These are phyloP conservation scores for Apiospora kogelbergensis DNA, from an alignment of 2,329 filamentous ascomycete species.

Conservation along the genomic window DNA sequence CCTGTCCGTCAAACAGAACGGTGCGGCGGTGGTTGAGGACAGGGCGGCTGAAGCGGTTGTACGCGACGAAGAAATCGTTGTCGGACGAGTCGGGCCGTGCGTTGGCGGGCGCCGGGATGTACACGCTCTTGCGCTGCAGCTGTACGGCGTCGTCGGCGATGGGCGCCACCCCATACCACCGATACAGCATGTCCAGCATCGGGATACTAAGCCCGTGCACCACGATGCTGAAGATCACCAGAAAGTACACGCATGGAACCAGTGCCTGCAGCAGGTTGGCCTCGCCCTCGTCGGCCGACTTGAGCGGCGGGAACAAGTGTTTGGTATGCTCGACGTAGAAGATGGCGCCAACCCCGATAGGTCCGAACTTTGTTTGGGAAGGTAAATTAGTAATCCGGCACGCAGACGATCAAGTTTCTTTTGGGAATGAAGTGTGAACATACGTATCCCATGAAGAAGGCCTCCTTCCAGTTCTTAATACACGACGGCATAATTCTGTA, in stretches of 20 bases:
- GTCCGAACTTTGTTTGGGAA: no score
- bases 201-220: conserved; percentile 48
- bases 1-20: neutral
- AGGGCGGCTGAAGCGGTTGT: conserved; percentile 45
- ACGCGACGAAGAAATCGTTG: conserved; percentile 38
- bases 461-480: conserved; percentile 49
- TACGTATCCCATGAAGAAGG: conserved; percentile 58
- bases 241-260: conserved; percentile 13
- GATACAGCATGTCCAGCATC: conserved; percentile 37
- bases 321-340: conserved; percentile 64
- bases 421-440: no score
- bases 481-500: conserved; percentile 19
- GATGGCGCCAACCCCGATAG: conserved; percentile 74
- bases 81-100: conserved; percentile 33
- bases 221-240: conserved; percentile 36
- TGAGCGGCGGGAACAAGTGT: conserved; percentile 39
- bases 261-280: conserved; percentile 13
- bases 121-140: conserved; percentile 35
- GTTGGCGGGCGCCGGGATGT: conserved; percentile 35
- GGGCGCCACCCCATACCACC: conserved; percentile 37
- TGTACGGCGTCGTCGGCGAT: conserved; percentile 40
- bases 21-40: conserved; percentile 7
- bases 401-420: no score
- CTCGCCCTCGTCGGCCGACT: conserved; percentile 35
- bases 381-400: no score